Evolutionary conservation across 208 protist species (phyloP), one percentile per base, ranked within the genome.

Genomic region (Strigomonas galati): DNA sequence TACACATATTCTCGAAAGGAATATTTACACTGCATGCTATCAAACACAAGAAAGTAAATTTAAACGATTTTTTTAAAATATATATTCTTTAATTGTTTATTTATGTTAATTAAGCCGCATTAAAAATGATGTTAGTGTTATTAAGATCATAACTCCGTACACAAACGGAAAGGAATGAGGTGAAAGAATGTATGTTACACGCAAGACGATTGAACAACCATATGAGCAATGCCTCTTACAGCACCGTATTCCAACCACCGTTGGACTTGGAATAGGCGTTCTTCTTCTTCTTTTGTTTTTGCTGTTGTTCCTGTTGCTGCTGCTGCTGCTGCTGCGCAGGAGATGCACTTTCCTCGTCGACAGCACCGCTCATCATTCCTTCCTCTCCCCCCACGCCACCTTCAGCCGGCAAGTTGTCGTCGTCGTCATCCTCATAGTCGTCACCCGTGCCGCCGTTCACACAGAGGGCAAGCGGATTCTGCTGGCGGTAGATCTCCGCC

Each of bases 201-300:
- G 21, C 5, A 7, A 56, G n/a, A n/a, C n/a, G n/a, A n/a, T n/a
- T n/a, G n/a, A n/a, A n/a, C n/a, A n/a, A n/a, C n/a, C n/a, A n/a
- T n/a, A n/a, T n/a, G n/a, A n/a, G n/a, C n/a, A n/a, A n/a, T n/a
- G n/a, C n/a, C 24, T 19, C 7, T 65, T 57, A 83, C 26, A 77
- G 64, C 14, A 83, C 70, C n/a, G 75, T 72, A 62, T 81, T 89
- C 86, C 89, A 94, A 28, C 89, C 89, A 56, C 82, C 79, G 60
- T 71, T 81, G 35, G 67, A 67, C 56, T 82, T 82, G 17, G 84
- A 71, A 51, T 82, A 89, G 1, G 75, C 73, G 49, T 94, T 94
- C 70, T 87, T 86, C 31, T 73, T 81, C 37, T 82, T 87, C 28
- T 71, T 85, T 43, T 79, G 81, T 44, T 81, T 86, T 23, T 6